phyloP scores from a whole-genome alignment of 2,329 filamentous ascomycete species.

The Pleurostoma richardsiae region DNA sequence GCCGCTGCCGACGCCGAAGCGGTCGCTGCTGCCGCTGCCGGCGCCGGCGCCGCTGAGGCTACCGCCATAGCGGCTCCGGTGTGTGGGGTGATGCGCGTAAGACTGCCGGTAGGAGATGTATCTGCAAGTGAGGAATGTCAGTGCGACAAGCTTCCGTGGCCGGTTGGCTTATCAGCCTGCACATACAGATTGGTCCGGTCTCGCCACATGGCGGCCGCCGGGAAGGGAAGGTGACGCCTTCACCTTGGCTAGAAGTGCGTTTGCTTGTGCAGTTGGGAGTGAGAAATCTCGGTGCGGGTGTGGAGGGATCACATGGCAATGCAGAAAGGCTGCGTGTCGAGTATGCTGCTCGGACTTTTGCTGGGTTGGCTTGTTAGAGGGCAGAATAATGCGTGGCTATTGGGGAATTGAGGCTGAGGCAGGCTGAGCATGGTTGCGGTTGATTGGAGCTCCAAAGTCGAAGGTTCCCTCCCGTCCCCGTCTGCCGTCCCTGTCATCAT shows the following conservation, averaged over 20 bases:
- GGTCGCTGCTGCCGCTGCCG: slow-evolving; percentile 55
- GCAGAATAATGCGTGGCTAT: too few species aligned
- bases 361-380: too few species aligned
- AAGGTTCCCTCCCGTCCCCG: too few species aligned
- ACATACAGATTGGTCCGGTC: slow-evolving; percentile 96
- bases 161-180: neutral
- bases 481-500: too few species aligned
- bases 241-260: slow-evolving; percentile 2
- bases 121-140: slow-evolving; percentile 41
- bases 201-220: slow-evolving; percentile 83
- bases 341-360: too few species aligned
- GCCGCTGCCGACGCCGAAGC: slow-evolving; percentile 36
- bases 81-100: slow-evolving; percentile 88
- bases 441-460: too few species aligned
- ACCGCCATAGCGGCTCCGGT: slow-evolving; percentile 67
- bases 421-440: too few species aligned
- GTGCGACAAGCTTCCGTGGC: neutral
- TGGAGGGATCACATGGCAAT: too few species aligned
- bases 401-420: too few species aligned
- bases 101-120: slow-evolving; percentile 99
- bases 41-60: slow-evolving; percentile 48
- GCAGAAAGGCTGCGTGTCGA: too few species aligned
- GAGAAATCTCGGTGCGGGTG: too few species aligned
- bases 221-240: slow-evolving; percentile 15
- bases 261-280: neutral